phyloP scores from a whole-genome alignment of 2,329 filamentous ascomycete genomes.

The Pleomassaria siparia region DNA sequence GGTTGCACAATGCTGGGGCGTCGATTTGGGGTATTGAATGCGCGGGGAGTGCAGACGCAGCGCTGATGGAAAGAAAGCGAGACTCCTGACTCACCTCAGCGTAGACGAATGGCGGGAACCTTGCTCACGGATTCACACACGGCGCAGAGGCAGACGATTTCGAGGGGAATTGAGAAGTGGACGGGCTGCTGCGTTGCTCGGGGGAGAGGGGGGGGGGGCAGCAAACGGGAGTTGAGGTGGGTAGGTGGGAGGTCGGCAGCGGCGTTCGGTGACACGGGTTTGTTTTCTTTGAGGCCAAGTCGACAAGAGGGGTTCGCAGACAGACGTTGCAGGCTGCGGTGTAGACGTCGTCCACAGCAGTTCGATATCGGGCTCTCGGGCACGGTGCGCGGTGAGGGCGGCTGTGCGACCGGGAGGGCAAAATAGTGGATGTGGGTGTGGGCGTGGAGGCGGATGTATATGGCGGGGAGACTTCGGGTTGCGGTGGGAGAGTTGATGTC shows the following conservation, averaged over 20 bases:
- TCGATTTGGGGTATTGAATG: slow-evolving; percentile 26
- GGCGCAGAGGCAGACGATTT: slow-evolving; percentile 1
- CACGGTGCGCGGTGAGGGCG: slow-evolving; percentile 7
- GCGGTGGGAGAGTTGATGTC: slow-evolving; percentile 19
- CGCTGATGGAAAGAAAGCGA: slow-evolving; percentile 14
- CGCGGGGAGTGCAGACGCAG: slow-evolving; percentile 7
- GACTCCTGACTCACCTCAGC: slow-evolving; percentile 38
- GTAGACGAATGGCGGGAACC: slow-evolving; percentile 9
- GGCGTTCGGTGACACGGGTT: slow-evolving; percentile 29
- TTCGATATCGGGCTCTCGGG: not conserved
- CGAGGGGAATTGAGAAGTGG: slow-evolving; percentile 7
- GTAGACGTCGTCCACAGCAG: not conserved
- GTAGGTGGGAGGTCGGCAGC: slow-evolving; percentile 1
- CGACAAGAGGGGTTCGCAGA: slow-evolving; percentile 18
- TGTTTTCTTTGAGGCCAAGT: slow-evolving; percentile 24
- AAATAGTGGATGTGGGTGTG: slow-evolving; percentile 25
- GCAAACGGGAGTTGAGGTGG: slow-evolving; percentile 21
- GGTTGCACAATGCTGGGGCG: slow-evolving; percentile 31
- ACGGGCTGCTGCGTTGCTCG: slow-evolving; percentile 12
- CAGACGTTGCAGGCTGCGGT: slow-evolving; percentile 7
- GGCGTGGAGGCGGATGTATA: slow-evolving; percentile 24
- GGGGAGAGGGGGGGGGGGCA: no score
- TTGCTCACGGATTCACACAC: slow-evolving; percentile 7
- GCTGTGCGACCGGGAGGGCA: slow-evolving; percentile 27
- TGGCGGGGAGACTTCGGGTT: slow-evolving; percentile 28